Percentiles rank a stretch among this genome's conserved stretches.
phyloP scores from a whole-genome alignment of 495 filamentous ascomycete species.

The Trichocladium uniseriatum region DNA sequence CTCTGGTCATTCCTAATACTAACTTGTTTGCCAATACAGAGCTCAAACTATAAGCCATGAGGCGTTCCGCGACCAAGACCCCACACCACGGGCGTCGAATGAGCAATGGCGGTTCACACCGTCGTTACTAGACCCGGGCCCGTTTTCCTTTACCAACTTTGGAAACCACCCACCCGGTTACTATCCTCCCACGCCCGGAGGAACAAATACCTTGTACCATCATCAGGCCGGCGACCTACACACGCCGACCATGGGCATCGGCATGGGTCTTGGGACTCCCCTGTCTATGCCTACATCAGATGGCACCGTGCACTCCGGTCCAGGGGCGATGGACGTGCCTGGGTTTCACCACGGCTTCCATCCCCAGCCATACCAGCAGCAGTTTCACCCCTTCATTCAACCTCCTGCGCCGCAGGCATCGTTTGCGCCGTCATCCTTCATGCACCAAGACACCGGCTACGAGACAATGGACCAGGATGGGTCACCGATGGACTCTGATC shows the following conservation, averaged over 20 bases:
- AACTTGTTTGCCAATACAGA: conserved; percentile 18
- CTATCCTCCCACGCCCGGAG: conserved; percentile 81
- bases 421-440: conserved; percentile 73
- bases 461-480: conserved; percentile 68
- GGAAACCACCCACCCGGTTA: conserved; percentile 73
- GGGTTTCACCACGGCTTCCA: conserved; percentile 50
- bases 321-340: conserved; percentile 46
- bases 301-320: conserved; percentile 44
- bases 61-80: conserved; percentile 65
- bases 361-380: conserved; percentile 60
- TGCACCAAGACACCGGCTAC: conserved; percentile 66
- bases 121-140: conserved; percentile 74
- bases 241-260: conserved; percentile 58
- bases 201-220: conserved; percentile 74
- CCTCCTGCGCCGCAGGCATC: conserved; percentile 44
- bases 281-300: conserved; percentile 67
- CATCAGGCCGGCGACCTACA: conserved; percentile 83
- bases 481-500: conserved; percentile 48
- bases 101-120: conserved; percentile 81
- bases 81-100: conserved; percentile 63
- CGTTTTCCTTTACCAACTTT: conserved; percentile 68
- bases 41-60: conserved; percentile 34
- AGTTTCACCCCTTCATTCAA: conserved; percentile 64
- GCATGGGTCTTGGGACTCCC: conserved; percentile 69
- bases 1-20: too few species aligned